These are phyloP conservation scores for Zygosaccharomyces kombuchaensis DNA, from an alignment of 805 yeast species.

Conservation along the genomic window DNA sequence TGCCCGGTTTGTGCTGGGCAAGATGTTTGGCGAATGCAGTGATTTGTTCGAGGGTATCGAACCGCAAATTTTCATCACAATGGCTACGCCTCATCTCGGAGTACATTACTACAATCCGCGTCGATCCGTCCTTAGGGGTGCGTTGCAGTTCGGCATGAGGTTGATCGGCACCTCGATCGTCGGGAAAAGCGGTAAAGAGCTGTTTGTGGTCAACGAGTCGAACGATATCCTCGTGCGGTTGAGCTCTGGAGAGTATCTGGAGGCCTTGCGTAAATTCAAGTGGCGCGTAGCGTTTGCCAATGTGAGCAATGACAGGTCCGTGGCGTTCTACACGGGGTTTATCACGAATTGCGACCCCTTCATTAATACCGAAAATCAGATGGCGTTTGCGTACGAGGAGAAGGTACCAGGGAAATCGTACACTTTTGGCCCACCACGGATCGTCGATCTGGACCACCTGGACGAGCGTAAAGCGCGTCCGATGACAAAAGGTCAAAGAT, in stretches of 20 bases:
- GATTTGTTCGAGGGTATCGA: slow-evolving; percentile 51
- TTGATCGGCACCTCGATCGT: slow-evolving; percentile 49
- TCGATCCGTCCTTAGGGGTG: slow-evolving; percentile 25
- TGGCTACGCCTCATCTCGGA: slow-evolving; percentile 80
- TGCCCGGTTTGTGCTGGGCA: slow-evolving; percentile 75
- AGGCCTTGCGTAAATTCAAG: slow-evolving; percentile 56
- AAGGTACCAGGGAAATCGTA: slow-evolving; percentile 31
- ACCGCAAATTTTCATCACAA: slow-evolving; percentile 61
- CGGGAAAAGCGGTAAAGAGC: slow-evolving; percentile 69
- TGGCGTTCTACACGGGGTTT: slow-evolving; percentile 79
- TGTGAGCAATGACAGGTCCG: slow-evolving; percentile 77
- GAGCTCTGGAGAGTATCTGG: slow-evolving; percentile 40
- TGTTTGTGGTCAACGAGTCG: slow-evolving; percentile 49
- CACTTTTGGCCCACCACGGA: slow-evolving; percentile 22
- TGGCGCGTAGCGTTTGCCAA: slow-evolving; percentile 65
- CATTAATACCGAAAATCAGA: slow-evolving; percentile 46
- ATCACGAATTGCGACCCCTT: slow-evolving; percentile 74
- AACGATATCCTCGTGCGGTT: slow-evolving; percentile 44
- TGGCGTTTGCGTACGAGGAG: slow-evolving; percentile 46
- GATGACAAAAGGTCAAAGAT: slow-evolving; percentile 3
- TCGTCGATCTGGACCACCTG: slow-evolving; percentile 25
- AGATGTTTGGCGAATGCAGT: slow-evolving; percentile 47
- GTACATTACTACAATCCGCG: slow-evolving; percentile 44
- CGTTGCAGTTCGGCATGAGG: slow-evolving; percentile 38
- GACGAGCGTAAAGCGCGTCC: slow-evolving; percentile 13